Conservation (phyloP, 2,329 filamentous ascomycete genomes). For the Huntiella abstrusa region DNA sequence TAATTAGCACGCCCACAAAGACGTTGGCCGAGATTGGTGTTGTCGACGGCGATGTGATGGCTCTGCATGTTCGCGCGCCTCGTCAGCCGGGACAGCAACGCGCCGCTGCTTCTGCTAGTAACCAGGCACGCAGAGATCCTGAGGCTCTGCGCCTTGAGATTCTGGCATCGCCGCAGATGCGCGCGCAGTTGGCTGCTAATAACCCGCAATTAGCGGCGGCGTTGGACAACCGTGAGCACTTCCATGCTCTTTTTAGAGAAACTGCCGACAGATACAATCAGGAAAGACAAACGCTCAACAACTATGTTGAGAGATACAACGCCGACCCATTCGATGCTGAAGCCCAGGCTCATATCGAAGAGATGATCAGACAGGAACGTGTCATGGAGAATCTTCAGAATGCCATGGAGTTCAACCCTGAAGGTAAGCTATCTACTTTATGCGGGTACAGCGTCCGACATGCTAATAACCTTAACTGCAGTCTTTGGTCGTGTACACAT, state of each 20-base stretch:
- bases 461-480: constrained; percentile 19
- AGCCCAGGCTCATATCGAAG: constrained; percentile 79
- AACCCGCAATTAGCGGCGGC: constrained; percentile 61
- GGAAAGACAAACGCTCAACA: constrained; percentile 57
- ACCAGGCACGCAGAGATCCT: constrained; percentile 31
- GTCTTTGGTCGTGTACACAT: constrained; percentile 91
- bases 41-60: constrained; percentile 79
- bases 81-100: constrained; percentile 18
- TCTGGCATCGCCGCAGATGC: constrained; percentile 55
- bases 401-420: constrained; percentile 91
- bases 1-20: constrained; percentile 57
- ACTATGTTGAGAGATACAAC: constrained; percentile 70
- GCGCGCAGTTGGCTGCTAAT: constrained; percentile 49
- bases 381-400: constrained; percentile 93
- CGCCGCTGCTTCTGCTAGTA: constrained; percentile 12
- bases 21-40: constrained; percentile 70
- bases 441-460: background rate
- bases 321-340: constrained; percentile 89
- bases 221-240: constrained; percentile 56
- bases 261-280: constrained; percentile 53
- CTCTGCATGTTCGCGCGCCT: constrained; percentile 50
- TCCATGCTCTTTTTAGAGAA: constrained; percentile 51
- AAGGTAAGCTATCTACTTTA: constrained; percentile 41
- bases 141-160: constrained; percentile 72
- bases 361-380: constrained; percentile 87